These are phyloP conservation scores for Chlamydomonas eustigma DNA, from an alignment of 139 green algal genomes.

Conservation along the genomic window DNA sequence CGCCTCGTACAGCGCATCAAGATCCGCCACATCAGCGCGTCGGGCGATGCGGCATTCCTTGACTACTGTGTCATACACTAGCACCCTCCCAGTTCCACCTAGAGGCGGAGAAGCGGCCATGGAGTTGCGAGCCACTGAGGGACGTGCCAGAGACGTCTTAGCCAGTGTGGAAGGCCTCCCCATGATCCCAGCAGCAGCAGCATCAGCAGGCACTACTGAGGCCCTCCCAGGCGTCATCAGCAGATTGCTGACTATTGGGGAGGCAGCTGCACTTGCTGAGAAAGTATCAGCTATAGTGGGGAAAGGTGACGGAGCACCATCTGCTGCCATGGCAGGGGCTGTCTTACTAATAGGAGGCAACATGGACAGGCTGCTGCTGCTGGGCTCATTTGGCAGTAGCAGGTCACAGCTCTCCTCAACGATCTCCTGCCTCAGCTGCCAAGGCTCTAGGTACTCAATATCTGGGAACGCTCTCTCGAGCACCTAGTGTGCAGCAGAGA, in stretches of 20 bases:
- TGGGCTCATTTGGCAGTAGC: too few relatives aligned
- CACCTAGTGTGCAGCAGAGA: neutral
- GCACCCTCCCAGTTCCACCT: neutral
- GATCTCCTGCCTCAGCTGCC: neutral
- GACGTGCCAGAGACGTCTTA: neutral
- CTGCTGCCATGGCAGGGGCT: too few relatives aligned
- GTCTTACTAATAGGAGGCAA: too few relatives aligned
- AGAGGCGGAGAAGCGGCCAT: neutral
- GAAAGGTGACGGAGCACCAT: too few relatives aligned
- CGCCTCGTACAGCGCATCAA: neutral
- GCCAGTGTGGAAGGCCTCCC: neutral
- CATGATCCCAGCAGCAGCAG: too few relatives aligned
- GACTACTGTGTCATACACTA: slow-evolving; percentile 3
- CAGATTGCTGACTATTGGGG: too few relatives aligned
- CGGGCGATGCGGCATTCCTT: neutral
- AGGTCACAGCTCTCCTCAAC: neutral
- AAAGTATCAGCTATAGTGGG: too few relatives aligned
- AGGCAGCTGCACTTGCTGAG: too few relatives aligned
- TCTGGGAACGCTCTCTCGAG: neutral
- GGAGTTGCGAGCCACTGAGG: neutral
- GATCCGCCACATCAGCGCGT: neutral
- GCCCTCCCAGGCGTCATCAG: too few relatives aligned
- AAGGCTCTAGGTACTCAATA: neutral
- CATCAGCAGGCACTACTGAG: too few relatives aligned
- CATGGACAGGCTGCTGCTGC: too few relatives aligned